Base-by-base conservation (phyloP, 164 flowering plant species). In the Vitis labrusca region DNA sequence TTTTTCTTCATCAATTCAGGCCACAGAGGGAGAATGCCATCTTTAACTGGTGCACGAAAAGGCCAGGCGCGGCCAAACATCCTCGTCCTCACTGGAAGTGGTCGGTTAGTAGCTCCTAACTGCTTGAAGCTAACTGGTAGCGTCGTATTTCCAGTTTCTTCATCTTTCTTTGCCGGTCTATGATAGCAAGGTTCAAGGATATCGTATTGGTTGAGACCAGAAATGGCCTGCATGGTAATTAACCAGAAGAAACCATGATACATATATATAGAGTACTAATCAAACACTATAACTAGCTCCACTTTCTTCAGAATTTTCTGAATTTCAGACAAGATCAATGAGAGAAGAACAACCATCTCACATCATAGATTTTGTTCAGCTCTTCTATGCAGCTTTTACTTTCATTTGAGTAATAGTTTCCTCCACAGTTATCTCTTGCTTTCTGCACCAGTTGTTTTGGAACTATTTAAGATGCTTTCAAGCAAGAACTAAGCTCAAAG, bases 1-100 rank as follows among this genome's bases (percentile, higher is more conserved):
- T 6, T 2, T 19, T 60, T 1, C 8, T 16, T 23, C 0, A 51
- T 48, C 1, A 82, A 37, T 53, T 76, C 55, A 52, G 84, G 74
- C 81, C 86, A 83, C 2, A 48, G 29, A 0, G 82, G 76, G 55
- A 83, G 73, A 17, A 65, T 30, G 10, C 86, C 84, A 10, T 50
- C 66, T 23, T 10, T 30, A 0, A 74, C 79, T 0, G 71, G 73
- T n/a, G 78, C 76, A 54, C 73, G 30, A 12, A 59, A 61, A 23
- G 84, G 83, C 84, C 84, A 80, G 19, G 82, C 80, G 10, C 82
- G 80, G 1, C 84, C 86, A 17, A 74, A 83, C 63, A 80, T 80
- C 59, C 84, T 78, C 27, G 75, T 79, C 50, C 85, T 64, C 54
- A 82, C 85, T 0, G 65, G 53, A 5, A 81, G 73, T 27, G 76